Evolutionary conservation across 495 filamentous ascomycete species (phyloP), one percentile per base, ranked within the genome.

Genomic region (Neurospora sp.): DNA sequence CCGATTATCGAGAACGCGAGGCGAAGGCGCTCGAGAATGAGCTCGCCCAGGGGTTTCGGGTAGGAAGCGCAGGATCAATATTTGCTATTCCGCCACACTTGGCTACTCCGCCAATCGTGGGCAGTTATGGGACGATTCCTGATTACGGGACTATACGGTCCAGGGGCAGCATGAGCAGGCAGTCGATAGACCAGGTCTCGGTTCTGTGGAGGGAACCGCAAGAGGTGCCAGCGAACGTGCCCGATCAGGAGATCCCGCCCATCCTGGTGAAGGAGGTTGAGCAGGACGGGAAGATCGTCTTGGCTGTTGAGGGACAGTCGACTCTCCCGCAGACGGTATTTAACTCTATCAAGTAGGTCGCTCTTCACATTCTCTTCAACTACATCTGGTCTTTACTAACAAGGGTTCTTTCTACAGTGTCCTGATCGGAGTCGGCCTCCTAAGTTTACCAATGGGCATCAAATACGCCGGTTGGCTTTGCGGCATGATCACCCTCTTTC

Each of bases 251-350:
- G 78, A 84, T 90, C 42, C 90, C 92, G 76, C 93, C 93, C 2
- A 85, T 99, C 69, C 80, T 98, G 31, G 90, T 98, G 62, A 96
- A 93, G 81, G 90, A 93, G 78, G 88, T 97, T 8, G 90, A 96
- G 80, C 92, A 96, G 78, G 94, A 97, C 79, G 96, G 96, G 35
- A 93, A 92, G 73, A 85, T 94, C 20, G 89, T 96, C 38, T 86
- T 92, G 77, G 86, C 94, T 37, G 89, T 98, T 8, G 88, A 96
- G 73, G 96, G 96, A 42, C 94, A 95, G 84, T 96, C 93, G 11
- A 99, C 96, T 3, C 83, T 98, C 39, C 94, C 95, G 3, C 96
- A 99, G 83, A 98, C 96, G 0, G 86, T 98, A 74, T 97, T 99
- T 83, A 99, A 99, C 80, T 96, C 93, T 18, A 94, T 96, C 71